These are phyloP conservation scores for Furcasterigmium furcatum DNA, from an alignment of 2,329 filamentous ascomycete species.

Conservation along the genomic window DNA sequence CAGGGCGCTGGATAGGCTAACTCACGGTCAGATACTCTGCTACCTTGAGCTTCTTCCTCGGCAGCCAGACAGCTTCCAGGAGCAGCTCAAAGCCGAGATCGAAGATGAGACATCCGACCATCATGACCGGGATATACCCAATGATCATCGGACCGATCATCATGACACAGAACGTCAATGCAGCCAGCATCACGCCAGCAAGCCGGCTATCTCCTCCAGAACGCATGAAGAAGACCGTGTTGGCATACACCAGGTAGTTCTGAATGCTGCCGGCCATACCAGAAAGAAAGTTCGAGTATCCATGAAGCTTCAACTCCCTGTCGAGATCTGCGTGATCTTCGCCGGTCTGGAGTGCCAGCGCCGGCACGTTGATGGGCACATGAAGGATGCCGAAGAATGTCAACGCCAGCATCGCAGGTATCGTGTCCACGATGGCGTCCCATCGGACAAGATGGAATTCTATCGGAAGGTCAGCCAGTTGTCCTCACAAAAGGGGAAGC, in stretches of 20 bases:
- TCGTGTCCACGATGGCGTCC: slow-evolving; percentile 75
- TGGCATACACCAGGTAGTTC: slow-evolving; percentile 97
- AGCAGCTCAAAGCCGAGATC: slow-evolving; percentile 90
- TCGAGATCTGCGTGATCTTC: slow-evolving; percentile 93
- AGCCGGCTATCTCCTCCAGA: slow-evolving; percentile 85
- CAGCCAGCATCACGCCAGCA: slow-evolving; percentile 81
- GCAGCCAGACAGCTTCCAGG: slow-evolving; percentile 82
- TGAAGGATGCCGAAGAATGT: slow-evolving; percentile 98
- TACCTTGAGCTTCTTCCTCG: slow-evolving; percentile 80
- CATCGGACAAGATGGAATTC: slow-evolving; percentile 81
- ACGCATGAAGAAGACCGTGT: slow-evolving; percentile 93
- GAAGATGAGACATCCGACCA: slow-evolving; percentile 94
- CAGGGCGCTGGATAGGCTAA: slow-evolving; percentile 3
- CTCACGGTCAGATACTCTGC: slow-evolving; percentile 84
- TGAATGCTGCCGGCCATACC: slow-evolving; percentile 85
- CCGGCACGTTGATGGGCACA: slow-evolving; percentile 96
- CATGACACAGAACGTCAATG: slow-evolving; percentile 77
- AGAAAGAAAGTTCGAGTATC: slow-evolving; percentile 87
- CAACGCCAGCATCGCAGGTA: slow-evolving; percentile 93
- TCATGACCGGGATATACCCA: slow-evolving; percentile 93
- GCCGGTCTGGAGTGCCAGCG: slow-evolving; percentile 82
- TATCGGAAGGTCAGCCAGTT: slow-evolving; percentile 31
- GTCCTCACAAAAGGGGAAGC: neutral
- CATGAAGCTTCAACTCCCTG: slow-evolving; percentile 86
- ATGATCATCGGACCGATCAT: slow-evolving; percentile 83